These are phyloP conservation scores for Xylariaceae sp. DNA, from an alignment of 2,329 filamentous ascomycete genomes.

Conservation along the genomic window DNA sequence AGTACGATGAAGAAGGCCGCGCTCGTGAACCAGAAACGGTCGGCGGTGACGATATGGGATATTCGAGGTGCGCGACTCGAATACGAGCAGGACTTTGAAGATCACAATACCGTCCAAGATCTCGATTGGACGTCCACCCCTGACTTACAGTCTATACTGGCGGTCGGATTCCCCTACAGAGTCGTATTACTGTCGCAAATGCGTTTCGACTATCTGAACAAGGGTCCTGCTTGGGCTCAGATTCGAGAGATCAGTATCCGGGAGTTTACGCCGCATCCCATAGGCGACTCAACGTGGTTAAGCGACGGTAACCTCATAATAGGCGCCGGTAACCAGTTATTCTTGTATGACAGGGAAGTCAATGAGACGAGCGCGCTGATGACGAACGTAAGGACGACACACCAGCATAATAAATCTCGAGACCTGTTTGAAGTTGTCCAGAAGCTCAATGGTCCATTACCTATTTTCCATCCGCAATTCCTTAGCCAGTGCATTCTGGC, in stretches of 20 bases:
- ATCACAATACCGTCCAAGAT: slow-evolving; percentile 71
- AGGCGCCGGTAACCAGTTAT: slow-evolving; percentile 85
- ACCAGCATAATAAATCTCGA: slow-evolving; percentile 46
- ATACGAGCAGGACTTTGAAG: slow-evolving; percentile 68
- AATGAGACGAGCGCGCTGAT: slow-evolving; percentile 57
- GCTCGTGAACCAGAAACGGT: slow-evolving; percentile 67
- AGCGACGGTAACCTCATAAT: slow-evolving; percentile 79
- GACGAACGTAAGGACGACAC: slow-evolving; percentile 45
- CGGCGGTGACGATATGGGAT: slow-evolving; percentile 85
- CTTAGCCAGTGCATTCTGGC: slow-evolving; percentile 79
- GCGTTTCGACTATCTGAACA: slow-evolving; percentile 85
- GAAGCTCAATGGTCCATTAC: slow-evolving; percentile 78
- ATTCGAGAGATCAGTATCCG: slow-evolving; percentile 77
- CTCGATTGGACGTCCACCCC: slow-evolving; percentile 93
- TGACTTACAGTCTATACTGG: slow-evolving; percentile 80
- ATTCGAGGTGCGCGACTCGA: slow-evolving; percentile 76
- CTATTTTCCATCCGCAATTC: slow-evolving; percentile 89
- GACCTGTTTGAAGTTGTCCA: slow-evolving; percentile 80
- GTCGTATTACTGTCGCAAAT: slow-evolving; percentile 80
- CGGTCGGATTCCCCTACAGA: slow-evolving; percentile 86
- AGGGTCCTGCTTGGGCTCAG: slow-evolving; percentile 81
- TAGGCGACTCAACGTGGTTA: slow-evolving; percentile 90
- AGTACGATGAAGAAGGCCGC: slow-evolving; percentile 84
- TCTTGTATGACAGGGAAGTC: slow-evolving; percentile 75
- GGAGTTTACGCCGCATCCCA: slow-evolving; percentile 79